Percentiles rank a stretch among this genome's conserved stretches.
Evolutionary conservation across 2,329 filamentous ascomycete species (phyloP).

Genomic region (Talaromyces pinophilus): DNA sequence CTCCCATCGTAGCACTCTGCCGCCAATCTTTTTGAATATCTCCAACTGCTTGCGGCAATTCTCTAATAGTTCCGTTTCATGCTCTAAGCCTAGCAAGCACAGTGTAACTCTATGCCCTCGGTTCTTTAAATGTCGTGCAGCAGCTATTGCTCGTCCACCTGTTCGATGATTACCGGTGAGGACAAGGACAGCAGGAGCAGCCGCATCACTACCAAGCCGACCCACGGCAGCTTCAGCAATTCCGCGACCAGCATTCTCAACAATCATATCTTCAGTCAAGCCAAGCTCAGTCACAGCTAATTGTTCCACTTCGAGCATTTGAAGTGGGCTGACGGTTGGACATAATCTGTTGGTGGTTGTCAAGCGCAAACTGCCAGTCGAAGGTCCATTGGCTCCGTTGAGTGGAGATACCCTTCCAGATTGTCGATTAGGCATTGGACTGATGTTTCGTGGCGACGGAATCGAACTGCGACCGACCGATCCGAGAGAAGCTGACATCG

Average conservation of each 20-base stretch:
- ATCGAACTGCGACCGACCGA: slow-evolving; percentile 37
- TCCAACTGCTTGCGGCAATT: slow-evolving; percentile 78
- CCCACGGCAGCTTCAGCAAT: slow-evolving; percentile 79
- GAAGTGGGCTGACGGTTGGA: slow-evolving; percentile 65
- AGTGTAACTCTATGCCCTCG: slow-evolving; percentile 78
- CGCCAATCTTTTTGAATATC: slow-evolving; percentile 80
- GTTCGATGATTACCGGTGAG: slow-evolving; percentile 96
- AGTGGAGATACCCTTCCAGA: slow-evolving; percentile 47
- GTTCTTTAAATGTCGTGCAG: slow-evolving; percentile 81
- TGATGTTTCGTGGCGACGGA: slow-evolving; percentile 39
- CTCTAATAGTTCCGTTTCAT: slow-evolving; percentile 77
- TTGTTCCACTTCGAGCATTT: slow-evolving; percentile 91
- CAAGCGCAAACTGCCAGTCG: slow-evolving; percentile 53
- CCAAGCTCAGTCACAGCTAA: slow-evolving; percentile 85
- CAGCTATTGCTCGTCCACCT: slow-evolving; percentile 79
- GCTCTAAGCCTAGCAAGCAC: slow-evolving; percentile 81
- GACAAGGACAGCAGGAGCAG: slow-evolving; percentile 66
- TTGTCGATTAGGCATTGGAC: slow-evolving; percentile 43
- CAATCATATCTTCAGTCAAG: slow-evolving; percentile 83
- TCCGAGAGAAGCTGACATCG: slow-evolving; percentile 38
- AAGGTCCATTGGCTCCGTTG: slow-evolving; percentile 36
- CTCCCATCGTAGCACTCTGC: slow-evolving; percentile 66
- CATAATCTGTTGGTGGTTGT: slow-evolving; percentile 57
- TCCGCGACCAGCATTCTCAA: slow-evolving; percentile 85
- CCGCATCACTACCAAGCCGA: slow-evolving; percentile 60